Base-by-base conservation (phyloP, 192 early-diverging fungal species). In the Lunasporangiospora selenospora region DNA sequence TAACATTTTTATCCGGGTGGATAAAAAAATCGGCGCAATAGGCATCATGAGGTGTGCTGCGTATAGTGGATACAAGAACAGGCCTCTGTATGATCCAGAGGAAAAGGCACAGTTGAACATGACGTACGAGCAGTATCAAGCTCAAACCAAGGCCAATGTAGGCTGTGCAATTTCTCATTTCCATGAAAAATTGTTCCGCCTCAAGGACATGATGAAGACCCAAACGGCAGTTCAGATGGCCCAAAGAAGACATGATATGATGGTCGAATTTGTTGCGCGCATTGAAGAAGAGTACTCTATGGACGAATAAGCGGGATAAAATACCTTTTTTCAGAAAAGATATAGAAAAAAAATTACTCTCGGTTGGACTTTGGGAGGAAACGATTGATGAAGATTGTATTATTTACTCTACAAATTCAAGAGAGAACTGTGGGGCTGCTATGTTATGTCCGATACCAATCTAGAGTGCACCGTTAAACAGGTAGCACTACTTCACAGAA, bases 21-120 rank as follows among this genome's bases (percentile, higher is more conserved):
- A n/a, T n/a, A n/a, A n/a, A n/a, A n/a, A n/a, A n/a, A n/a, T n/a
- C n/a, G n/a, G n/a, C n/a, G n/a, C 37, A 31, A 27, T 57, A 82
- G 80, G 88, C 12, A 80, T 90, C n/a, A 76, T 88, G 36, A 73
- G 89, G 11, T 90, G 89, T 49, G 87, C 86, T 26, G 87, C 89
- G 9, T 90, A 83, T 52, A 85, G 82, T 39, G 89, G 85, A 18
- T 86, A 82, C n/a, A 84, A 84, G 40, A 83, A 85, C 54, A 79
- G 83, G 10, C 50, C 87, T 2, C 57, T 90, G 2, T 84, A 83
- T 57, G 80, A 75, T 34, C 84, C 87, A 2, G 57, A 53, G 7
- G 79, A 85, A 49, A 78, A 81, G 55, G 62, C 69, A 2, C 69
- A 81, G 1, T 55, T 75, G 40, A 73, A 82, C 36, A 88, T 86